Evolutionary conservation across 2,329 filamentous ascomycete genomes (phyloP).

Genomic region (Stromatinia cepivora): DNA sequence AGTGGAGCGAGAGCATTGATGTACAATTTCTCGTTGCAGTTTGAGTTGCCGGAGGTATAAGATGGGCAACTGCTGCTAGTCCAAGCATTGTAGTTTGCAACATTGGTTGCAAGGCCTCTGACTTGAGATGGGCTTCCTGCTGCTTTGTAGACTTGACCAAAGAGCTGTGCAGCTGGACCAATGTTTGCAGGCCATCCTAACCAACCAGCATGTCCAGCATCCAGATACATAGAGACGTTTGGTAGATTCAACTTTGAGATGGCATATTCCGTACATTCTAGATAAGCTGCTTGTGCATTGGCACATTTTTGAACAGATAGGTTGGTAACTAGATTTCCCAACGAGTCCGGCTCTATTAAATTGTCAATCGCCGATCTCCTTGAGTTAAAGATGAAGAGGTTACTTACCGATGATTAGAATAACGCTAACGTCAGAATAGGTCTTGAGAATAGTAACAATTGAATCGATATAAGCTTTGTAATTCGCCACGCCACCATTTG

Average conservation of each 20-base stretch:
- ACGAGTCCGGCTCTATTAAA: constrained; percentile 56
- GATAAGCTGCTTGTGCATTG: constrained; percentile 55
- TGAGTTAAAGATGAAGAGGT: constrained; percentile 8
- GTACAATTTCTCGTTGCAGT: constrained; percentile 55
- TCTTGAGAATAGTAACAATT: constrained; percentile 53
- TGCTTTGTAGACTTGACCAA: constrained; percentile 48
- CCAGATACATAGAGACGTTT: constrained; percentile 64
- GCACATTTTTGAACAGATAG: constrained; percentile 54
- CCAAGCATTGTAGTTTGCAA: constrained; percentile 60
- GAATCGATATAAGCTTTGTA: constrained; percentile 57
- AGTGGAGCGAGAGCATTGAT: constrained; percentile 53
- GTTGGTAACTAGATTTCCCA: constrained; percentile 65
- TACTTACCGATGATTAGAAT: constrained; percentile 51
- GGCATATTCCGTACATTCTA: constrained; percentile 56
- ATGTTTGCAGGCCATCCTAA: constrained; percentile 64
- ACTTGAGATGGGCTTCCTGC: constrained; percentile 49
- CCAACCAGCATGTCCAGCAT: constrained; percentile 65
- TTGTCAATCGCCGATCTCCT: background rate
- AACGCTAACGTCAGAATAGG: constrained; percentile 52
- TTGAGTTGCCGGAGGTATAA: constrained; percentile 46
- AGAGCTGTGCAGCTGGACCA: constrained; percentile 50
- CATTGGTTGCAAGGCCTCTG: constrained; percentile 57
- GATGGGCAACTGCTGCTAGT: constrained; percentile 47
- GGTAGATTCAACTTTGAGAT: constrained; percentile 56
- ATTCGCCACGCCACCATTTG: constrained; percentile 48